phyloP scores from a whole-genome alignment of 2,329 filamentous ascomycete species.

The Neonectria punicea region DNA sequence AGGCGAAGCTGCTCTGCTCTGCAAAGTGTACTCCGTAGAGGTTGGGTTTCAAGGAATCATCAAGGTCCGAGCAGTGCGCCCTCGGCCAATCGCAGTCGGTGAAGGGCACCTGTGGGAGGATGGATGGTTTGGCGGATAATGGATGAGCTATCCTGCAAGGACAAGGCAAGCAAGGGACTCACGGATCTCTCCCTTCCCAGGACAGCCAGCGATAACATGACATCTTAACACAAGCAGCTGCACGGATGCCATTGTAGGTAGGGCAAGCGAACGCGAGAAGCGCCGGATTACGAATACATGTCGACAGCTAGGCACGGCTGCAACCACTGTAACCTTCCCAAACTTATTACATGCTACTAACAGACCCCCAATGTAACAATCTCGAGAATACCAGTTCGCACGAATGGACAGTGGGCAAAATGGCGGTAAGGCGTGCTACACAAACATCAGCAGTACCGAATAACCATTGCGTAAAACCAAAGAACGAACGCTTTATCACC shows the following conservation, averaged over 20 bases:
- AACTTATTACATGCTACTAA: not conserved
- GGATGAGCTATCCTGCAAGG: not conserved
- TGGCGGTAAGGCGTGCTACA: constrained; percentile 1
- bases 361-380: not conserved
- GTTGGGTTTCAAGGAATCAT: constrained; percentile 14
- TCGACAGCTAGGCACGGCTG: not conserved
- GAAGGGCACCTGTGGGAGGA: not conserved
- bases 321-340: constrained; percentile 16
- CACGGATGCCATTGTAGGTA: not conserved
- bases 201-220: not conserved
- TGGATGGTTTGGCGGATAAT: not conserved
- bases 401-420: not conserved
- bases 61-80: not conserved
- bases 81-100: not conserved
- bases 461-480: not conserved
- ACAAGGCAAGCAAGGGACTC: not conserved
- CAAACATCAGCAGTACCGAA: not conserved
- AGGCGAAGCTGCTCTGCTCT: not conserved
- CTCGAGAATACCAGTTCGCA: not conserved
- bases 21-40: not conserved
- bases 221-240: not conserved
- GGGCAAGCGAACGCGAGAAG: not conserved
- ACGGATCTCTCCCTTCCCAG: not conserved
- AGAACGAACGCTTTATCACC: not conserved
- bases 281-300: not conserved